phyloP scores from a whole-genome alignment of 129 eudicot genomes.

The Flaveria sonorensis region DNA sequence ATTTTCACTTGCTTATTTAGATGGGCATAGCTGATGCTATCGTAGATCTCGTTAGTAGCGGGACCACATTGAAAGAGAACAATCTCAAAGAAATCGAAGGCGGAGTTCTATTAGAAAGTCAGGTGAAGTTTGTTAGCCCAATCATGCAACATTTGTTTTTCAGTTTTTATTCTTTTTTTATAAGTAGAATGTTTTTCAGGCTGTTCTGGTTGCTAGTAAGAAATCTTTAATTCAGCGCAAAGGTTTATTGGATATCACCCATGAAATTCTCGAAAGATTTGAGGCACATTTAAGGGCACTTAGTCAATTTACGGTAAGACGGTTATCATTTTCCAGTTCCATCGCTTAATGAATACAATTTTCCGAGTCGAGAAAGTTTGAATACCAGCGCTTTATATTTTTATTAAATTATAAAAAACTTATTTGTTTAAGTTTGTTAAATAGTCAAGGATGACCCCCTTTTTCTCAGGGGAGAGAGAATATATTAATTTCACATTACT shows the following conservation, averaged over 20 bases:
- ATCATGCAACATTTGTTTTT: not conserved
- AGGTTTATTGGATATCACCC: conserved; percentile 75
- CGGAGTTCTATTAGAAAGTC: conserved; percentile 84
- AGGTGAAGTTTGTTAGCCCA: conserved; percentile 47
- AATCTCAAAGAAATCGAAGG: conserved; percentile 95
- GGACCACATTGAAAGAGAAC: conserved; percentile 90
- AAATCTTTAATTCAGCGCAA: conserved; percentile 69
- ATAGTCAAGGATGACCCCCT: not conserved
- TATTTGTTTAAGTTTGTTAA: not conserved
- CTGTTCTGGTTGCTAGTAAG: conserved; percentile 92
- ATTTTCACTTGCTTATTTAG: conserved; percentile 36
- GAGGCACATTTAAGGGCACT: conserved; percentile 92
- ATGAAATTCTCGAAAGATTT: conserved; percentile 92
- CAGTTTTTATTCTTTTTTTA: not conserved
- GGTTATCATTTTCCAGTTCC: conserved; percentile 6
- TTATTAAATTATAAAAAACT: not conserved
- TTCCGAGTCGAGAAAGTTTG: not conserved
- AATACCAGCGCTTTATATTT: not conserved
- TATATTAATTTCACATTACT: not conserved
- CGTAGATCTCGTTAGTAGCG: conserved; percentile 97
- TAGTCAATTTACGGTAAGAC: conserved; percentile 77
- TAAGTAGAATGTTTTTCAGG: conserved; percentile 47
- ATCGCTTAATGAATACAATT: not conserved
- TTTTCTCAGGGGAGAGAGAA: not conserved
- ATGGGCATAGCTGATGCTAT: conserved; percentile 99